phyloP scores from a whole-genome alignment of 495 filamentous ascomycete genomes.

The Tuber umbilicatum region DNA sequence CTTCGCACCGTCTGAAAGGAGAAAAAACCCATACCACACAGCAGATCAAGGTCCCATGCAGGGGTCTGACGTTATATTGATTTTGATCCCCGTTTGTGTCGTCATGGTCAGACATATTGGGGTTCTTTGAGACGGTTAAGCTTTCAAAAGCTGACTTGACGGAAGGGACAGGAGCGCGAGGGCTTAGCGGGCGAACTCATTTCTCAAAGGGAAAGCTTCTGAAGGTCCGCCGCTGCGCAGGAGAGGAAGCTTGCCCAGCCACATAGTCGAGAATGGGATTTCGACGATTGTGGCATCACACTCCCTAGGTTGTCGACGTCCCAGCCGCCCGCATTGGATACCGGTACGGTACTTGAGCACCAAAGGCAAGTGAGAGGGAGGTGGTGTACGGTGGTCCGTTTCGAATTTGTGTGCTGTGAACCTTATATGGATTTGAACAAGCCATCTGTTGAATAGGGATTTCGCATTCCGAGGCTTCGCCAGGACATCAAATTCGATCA shows the following conservation, averaged over 20 bases:
- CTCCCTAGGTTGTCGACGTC: slow-evolving; percentile 24
- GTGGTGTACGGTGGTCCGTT: slow-evolving; percentile 25
- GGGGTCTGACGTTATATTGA: slow-evolving; percentile 35
- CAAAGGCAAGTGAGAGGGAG: slow-evolving; percentile 17
- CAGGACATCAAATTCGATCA: neutral
- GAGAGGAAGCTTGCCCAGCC: slow-evolving; percentile 27
- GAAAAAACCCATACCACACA: slow-evolving; percentile 19
- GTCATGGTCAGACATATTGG: slow-evolving; percentile 34
- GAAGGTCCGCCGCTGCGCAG: slow-evolving; percentile 26
- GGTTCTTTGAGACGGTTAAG: slow-evolving; percentile 28
- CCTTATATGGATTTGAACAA: neutral
- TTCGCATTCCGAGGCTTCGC: neutral
- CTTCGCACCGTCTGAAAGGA: slow-evolving; percentile 27
- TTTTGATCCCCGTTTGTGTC: slow-evolving; percentile 34
- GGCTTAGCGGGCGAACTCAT: slow-evolving; percentile 26
- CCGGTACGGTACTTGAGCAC: slow-evolving; percentile 30
- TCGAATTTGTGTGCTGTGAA: slow-evolving; percentile 28
- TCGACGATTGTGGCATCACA: slow-evolving; percentile 35
- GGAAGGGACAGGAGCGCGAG: slow-evolving; percentile 26
- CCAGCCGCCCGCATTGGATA: slow-evolving; percentile 30
- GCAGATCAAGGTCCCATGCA: slow-evolving; percentile 30
- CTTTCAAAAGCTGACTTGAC: slow-evolving; percentile 32
- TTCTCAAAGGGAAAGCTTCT: slow-evolving; percentile 11
- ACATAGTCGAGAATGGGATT: slow-evolving; percentile 37
- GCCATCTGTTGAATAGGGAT: neutral